A percentile compares a stretch with the other conserved stretches of the same genome.
phyloP scores from a whole-genome alignment of 345 rosid genomes.

The Ceriops zippeliana region DNA sequence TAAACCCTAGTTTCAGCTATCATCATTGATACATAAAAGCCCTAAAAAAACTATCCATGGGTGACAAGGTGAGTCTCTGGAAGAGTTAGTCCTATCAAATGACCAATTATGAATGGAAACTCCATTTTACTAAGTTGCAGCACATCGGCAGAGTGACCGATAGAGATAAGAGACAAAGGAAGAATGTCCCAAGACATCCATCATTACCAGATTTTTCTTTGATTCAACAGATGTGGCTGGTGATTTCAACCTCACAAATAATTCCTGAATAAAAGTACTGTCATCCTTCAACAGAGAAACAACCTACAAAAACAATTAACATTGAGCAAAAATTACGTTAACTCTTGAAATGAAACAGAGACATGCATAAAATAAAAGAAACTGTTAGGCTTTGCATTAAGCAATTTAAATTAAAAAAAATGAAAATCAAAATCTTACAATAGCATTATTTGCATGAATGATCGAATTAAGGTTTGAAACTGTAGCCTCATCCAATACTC shows the following conservation, averaged over 20 bases:
- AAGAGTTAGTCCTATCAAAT: no score
- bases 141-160: no score
- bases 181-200: no score
- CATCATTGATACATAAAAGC: no score
- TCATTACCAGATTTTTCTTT: conserved; percentile 78
- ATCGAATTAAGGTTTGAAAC: conserved; percentile 63
- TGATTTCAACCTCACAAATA: conserved; percentile 72
- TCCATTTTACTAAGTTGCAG: no score
- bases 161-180: no score
- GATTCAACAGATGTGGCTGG: conserved; percentile 60
- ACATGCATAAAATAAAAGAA: not conserved
- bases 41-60: no score
- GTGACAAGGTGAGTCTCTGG: no score
- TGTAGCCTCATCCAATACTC: conserved; percentile 79
- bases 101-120: no score
- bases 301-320: conserved; percentile 44
- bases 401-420: not conserved
- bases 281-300: conserved; percentile 79
- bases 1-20: no score
- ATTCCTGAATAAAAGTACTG: conserved; percentile 79
- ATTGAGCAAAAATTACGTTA: conserved; percentile 5
- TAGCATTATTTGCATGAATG: conserved; percentile 67
- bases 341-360: not conserved
- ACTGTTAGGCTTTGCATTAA: not conserved
- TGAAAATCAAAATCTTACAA: conserved; percentile 46